phyloP scores from a whole-genome alignment of 1,284 basidiomycete genomes.

The Ganoderma lucidum region DNA sequence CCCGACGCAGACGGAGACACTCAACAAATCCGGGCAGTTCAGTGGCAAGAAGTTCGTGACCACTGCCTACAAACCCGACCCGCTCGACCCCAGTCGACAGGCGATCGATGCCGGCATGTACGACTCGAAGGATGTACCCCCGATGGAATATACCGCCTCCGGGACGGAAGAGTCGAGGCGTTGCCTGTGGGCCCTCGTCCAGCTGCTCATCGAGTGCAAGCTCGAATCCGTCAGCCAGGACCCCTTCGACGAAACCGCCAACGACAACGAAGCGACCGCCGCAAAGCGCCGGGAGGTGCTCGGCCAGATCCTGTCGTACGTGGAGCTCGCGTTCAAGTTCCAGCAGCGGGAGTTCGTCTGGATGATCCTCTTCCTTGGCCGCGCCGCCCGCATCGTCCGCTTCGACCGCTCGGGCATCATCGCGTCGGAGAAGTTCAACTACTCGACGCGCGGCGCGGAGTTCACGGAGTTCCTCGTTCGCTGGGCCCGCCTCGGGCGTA shows the following conservation, averaged over 20 bases:
- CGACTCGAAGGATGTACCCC: neutral
- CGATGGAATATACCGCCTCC: neutral
- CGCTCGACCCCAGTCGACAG: neutral
- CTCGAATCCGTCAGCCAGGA: neutral
- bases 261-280: neutral
- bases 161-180: no score
- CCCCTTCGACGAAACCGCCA: conserved; percentile 15
- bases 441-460: neutral
- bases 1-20: neutral
- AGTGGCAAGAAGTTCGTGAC: conserved; percentile 1
- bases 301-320: conserved; percentile 20
- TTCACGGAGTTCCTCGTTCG: conserved; percentile 12
- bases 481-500: neutral
- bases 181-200: neutral
- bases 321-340: conserved; percentile 17
- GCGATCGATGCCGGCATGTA: conserved; percentile 13
- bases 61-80: neutral
- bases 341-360: conserved; percentile 21
- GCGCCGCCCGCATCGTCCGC: conserved; percentile 20
- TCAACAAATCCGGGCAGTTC: neutral
- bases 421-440: conserved; percentile 23
- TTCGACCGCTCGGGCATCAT: conserved; percentile 24
- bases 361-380: conserved; percentile 22
- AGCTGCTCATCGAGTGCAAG: conserved; percentile 22
- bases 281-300: neutral